phyloP scores from a whole-genome alignment of 331 rosid species.

The Quercus lobata region DNA sequence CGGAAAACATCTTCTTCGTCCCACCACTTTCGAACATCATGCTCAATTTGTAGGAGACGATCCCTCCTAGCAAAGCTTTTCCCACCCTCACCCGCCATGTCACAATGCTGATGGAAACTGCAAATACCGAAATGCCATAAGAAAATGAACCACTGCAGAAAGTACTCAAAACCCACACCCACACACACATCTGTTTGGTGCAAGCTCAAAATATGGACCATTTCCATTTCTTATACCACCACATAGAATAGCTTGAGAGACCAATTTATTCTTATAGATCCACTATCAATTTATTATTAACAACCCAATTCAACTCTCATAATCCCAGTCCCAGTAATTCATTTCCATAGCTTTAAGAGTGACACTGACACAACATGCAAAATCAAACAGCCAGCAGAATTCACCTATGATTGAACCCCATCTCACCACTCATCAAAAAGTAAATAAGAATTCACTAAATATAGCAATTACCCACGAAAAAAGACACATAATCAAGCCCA shows the following conservation, averaged over 20 bases:
- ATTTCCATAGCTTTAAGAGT: too few relatives aligned
- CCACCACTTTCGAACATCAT: constrained; percentile 70
- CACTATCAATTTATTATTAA: too few relatives aligned
- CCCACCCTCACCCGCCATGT: constrained; percentile 68
- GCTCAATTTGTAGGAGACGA: constrained; percentile 65
- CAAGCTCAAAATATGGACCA: background rate
- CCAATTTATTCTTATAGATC: too few relatives aligned
- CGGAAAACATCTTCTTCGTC: constrained; percentile 63
- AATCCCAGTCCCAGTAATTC: too few relatives aligned
- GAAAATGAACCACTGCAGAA: background rate
- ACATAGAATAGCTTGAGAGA: too few relatives aligned
- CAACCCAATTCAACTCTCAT: too few relatives aligned
- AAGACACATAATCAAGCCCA: background rate
- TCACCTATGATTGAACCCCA: background rate
- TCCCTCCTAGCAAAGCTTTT: constrained; percentile 75
- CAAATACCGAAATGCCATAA: background rate
- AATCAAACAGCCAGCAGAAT: background rate
- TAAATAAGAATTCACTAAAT: background rate
- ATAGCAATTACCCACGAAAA: background rate
- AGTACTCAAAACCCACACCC: background rate
- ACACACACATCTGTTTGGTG: background rate
- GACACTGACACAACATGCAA: background rate
- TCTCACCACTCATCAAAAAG: background rate
- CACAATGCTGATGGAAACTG: constrained; percentile 47
- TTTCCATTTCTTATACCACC: too few relatives aligned